phyloP scores from a whole-genome alignment of 169 alveolate genomes.

The Plasmodium malariae region DNA sequence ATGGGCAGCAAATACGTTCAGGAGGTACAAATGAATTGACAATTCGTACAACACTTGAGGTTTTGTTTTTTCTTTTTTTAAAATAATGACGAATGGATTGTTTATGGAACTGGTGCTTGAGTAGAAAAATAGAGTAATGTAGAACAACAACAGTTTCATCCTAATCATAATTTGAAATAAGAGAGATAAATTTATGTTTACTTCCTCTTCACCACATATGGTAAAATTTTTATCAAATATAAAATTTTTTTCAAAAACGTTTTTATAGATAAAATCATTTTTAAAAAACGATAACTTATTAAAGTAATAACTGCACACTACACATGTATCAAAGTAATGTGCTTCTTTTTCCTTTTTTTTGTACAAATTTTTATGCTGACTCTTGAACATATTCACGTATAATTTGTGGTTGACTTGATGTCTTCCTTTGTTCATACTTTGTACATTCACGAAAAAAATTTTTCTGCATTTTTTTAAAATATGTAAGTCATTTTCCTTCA shows the following conservation, averaged over 20 bases:
- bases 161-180: conserved; percentile 13
- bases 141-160: conserved; percentile 30
- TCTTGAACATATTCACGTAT: too few species aligned
- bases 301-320: conserved; percentile 24
- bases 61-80: conserved; percentile 1
- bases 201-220: background rate
- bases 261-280: conserved; percentile 9
- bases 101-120: conserved; percentile 9
- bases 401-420: too few species aligned
- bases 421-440: background rate
- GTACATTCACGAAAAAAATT: background rate
- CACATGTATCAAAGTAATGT: conserved; percentile 28
- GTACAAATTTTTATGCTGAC: too few species aligned
- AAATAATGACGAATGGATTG: background rate
- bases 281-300: conserved; percentile 1
- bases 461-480: conserved; percentile 17
- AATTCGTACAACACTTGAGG: conserved; percentile 10
- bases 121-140: conserved; percentile 20
- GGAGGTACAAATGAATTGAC: conserved; percentile 33
- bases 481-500: conserved; percentile 10
- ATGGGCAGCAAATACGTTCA: conserved; percentile 16
- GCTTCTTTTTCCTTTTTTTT: background rate
- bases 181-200: background rate
- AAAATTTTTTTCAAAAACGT: conserved; percentile 7
- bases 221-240: background rate